Percentiles rank a stretch among this genome's conserved stretches.
Conservation (phyloP, 495 filamentous ascomycete genomes). For the Filosporella fistucella region DNA sequence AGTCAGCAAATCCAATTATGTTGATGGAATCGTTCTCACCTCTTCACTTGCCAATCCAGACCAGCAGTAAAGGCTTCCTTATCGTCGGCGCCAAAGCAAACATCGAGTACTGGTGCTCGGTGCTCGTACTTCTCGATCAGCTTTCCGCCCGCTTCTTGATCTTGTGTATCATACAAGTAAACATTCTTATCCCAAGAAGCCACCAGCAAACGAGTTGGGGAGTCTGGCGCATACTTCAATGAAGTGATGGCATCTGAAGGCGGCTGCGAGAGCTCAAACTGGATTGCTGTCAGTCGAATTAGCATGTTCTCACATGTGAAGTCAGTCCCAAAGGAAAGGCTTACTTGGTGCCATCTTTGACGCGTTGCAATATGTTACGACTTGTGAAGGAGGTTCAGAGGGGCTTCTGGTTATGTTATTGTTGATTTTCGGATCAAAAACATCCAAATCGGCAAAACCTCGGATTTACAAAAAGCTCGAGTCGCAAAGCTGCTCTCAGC, state of each 20-base stretch:
- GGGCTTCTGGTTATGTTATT: too few species aligned
- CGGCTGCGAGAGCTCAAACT: constrained; percentile 67
- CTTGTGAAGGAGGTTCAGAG: too few species aligned
- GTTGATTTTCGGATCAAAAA: too few species aligned
- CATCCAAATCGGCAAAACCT: too few species aligned
- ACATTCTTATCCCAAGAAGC: constrained; percentile 94
- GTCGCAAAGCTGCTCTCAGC: too few species aligned
- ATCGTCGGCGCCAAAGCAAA: constrained; percentile 82
- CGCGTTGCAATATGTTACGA: too few species aligned
- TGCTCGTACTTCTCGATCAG: constrained; percentile 73
- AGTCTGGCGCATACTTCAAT: constrained; percentile 71
- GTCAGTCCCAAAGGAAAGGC: background rate
- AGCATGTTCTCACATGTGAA: background rate
- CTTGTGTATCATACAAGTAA: constrained; percentile 78
- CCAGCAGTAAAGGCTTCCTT: constrained; percentile 79
- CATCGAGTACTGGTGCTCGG: constrained; percentile 82
- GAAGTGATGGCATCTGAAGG: constrained; percentile 88
- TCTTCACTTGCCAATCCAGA: constrained; percentile 78
- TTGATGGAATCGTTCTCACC: constrained; percentile 33
- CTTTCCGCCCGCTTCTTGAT: constrained; percentile 53
- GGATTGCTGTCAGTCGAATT: constrained; percentile 38
- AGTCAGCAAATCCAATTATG: background rate
- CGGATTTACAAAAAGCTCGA: too few species aligned
- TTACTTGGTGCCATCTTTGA: constrained; percentile 28
- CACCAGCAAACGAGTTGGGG: constrained; percentile 69